These are phyloP conservation scores for Apiospora arundinis DNA, from an alignment of 2,329 filamentous ascomycete genomes.

Conservation along the genomic window DNA sequence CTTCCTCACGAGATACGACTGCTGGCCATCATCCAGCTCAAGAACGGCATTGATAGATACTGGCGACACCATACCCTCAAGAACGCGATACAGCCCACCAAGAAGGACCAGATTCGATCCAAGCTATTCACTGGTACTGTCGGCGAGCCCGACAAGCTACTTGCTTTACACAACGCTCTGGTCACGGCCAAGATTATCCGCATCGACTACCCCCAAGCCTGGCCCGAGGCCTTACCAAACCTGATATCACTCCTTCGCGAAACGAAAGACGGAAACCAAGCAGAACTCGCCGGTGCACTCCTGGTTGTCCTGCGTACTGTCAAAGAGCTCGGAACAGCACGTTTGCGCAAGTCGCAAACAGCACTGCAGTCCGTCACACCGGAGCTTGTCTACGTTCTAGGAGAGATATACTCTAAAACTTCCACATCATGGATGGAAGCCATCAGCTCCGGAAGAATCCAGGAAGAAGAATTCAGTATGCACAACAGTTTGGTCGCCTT, in stretches of 20 bases:
- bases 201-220: constrained; percentile 87
- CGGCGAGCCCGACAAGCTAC: constrained; percentile 73
- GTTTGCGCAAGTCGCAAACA: constrained; percentile 75
- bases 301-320: constrained; percentile 83
- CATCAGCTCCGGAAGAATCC: constrained; percentile 62
- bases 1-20: constrained; percentile 82
- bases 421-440: constrained; percentile 72
- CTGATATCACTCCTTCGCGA: constrained; percentile 70
- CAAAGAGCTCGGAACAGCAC: constrained; percentile 86
- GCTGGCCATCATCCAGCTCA: constrained; percentile 90
- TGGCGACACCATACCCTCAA: constrained; percentile 73
- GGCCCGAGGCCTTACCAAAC: constrained; percentile 69
- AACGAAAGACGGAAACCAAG: constrained; percentile 61
- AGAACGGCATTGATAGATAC: constrained; percentile 94
- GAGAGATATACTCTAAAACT: constrained; percentile 78
- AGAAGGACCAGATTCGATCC: constrained; percentile 78
- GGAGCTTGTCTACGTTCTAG: constrained; percentile 82
- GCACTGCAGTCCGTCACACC: constrained; percentile 80
- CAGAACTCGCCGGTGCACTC: constrained; percentile 75
- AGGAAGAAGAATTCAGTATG: constrained; percentile 68
- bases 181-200: constrained; percentile 87
- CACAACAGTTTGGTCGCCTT: constrained; percentile 79
- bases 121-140: constrained; percentile 79
- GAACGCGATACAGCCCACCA: constrained; percentile 74
- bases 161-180: constrained; percentile 88